phyloP scores from a whole-genome alignment of 2,329 filamentous ascomycete genomes.

The Fusarium robinianum region DNA sequence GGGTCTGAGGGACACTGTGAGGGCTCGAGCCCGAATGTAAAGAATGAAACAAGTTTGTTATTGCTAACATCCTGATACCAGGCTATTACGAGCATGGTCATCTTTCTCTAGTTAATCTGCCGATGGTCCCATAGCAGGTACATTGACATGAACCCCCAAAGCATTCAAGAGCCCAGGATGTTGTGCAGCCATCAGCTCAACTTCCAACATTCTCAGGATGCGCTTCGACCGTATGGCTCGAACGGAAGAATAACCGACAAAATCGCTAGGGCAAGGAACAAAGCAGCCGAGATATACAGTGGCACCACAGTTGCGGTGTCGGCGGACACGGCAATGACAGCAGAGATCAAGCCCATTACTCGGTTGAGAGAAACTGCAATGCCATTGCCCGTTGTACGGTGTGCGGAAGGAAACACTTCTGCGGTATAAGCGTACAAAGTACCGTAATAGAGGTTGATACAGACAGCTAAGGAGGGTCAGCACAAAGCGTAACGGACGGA shows the following conservation, averaged over 20 bases:
- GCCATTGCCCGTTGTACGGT: slow-evolving; percentile 57
- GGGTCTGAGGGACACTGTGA: too few species aligned
- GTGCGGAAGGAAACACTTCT: slow-evolving; percentile 56
- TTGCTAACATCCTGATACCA: too few species aligned
- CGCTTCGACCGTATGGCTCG: slow-evolving; percentile 58
- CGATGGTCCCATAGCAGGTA: too few species aligned
- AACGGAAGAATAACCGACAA: slow-evolving; percentile 65
- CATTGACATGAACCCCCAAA: too few species aligned
- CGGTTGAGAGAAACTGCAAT: slow-evolving; percentile 47
- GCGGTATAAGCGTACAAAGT: slow-evolving; percentile 58
- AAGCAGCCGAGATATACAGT: slow-evolving; percentile 67
- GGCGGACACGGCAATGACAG: slow-evolving; percentile 49
- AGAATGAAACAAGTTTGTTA: too few species aligned
- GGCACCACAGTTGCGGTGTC: slow-evolving; percentile 64
- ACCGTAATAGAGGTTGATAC: slow-evolving; percentile 60
- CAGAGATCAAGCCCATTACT: slow-evolving; percentile 19
- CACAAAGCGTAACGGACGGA: neutral
- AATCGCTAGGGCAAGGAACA: slow-evolving; percentile 64
- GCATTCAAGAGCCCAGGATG: too few species aligned
- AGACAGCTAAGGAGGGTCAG: too few species aligned
- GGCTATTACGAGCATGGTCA: too few species aligned
- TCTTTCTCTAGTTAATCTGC: too few species aligned
- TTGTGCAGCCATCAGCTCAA: too few species aligned
- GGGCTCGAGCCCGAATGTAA: too few species aligned
- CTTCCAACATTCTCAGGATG: slow-evolving; percentile 9